Conservation (phyloP, 2,329 filamentous ascomycete species). For the Lasiodiplodia hormozganensis region DNA sequence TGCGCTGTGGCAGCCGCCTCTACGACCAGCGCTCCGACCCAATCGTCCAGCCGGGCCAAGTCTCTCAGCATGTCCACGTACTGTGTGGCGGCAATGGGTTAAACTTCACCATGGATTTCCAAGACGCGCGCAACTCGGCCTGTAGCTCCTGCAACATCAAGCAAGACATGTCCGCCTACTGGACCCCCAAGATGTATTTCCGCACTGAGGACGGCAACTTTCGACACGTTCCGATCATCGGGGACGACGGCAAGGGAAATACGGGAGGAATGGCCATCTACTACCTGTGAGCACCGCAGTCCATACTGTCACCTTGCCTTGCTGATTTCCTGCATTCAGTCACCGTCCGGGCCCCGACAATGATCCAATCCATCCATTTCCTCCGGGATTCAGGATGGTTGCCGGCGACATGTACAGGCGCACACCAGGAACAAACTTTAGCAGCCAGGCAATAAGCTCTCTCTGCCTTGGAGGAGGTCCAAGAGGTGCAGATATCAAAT, state of each 20-base stretch:
- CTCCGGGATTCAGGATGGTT: slow-evolving; percentile 73
- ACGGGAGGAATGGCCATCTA: slow-evolving; percentile 75
- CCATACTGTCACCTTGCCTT: background rate
- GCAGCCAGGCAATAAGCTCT: slow-evolving; percentile 63
- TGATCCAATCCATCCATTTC: slow-evolving; percentile 73
- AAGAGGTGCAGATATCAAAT: background rate
- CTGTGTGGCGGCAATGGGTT: slow-evolving; percentile 76
- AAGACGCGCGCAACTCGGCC: slow-evolving; percentile 64
- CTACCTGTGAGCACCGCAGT: slow-evolving; percentile 59
- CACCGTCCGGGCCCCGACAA: slow-evolving; percentile 61
- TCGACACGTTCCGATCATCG: slow-evolving; percentile 66
- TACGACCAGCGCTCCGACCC: slow-evolving; percentile 70
- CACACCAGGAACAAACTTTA: slow-evolving; percentile 60
- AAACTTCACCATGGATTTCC: slow-evolving; percentile 65
- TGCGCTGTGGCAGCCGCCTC: slow-evolving; percentile 68
- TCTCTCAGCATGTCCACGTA: slow-evolving; percentile 71
- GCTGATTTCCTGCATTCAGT: slow-evolving; percentile 32
- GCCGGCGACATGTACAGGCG: slow-evolving; percentile 68
- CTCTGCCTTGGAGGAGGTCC: slow-evolving; percentile 56
- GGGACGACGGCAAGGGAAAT: slow-evolving; percentile 51
- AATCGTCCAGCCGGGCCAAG: slow-evolving; percentile 67
- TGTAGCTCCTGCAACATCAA: slow-evolving; percentile 74
- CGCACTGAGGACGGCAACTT: slow-evolving; percentile 66
- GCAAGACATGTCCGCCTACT: slow-evolving; percentile 77
- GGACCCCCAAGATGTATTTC: slow-evolving; percentile 76